Base-by-base conservation (phyloP, 306 rosid species). In the Castanospermum australe region DNA sequence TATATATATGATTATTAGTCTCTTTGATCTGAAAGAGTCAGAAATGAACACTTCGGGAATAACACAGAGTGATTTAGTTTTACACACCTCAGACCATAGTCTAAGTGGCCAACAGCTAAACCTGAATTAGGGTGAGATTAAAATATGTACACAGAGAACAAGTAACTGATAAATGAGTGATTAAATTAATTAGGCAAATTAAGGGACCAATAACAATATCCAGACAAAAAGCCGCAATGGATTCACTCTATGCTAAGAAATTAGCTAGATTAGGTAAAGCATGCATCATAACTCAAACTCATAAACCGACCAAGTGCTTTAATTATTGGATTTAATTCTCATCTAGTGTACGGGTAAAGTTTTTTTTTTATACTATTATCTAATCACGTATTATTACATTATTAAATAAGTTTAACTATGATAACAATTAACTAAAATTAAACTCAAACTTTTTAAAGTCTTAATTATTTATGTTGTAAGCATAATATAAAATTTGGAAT, bases 61-160 rank as follows among this genome's bases (percentile, higher is more conserved):
- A 79, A 81, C 55, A 74, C 25, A 61, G 73, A 54, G 20, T 50
- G 61, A 76, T 52, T 61, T 76, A 56, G 69, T 70, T 74, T 82
- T 77, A 62, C 80, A 74, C 81, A 72, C 87, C 79, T 55, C 72
- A 81, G 21, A 57, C 73, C 87, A 60, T 78, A 80, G 59, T 73
- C 66, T 70, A 84, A 92, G 97, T 92, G 97, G 93, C 93, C 86
- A 92, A 90, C 97, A 90, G 81, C 97, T 83, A 67, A 90, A 84
- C 91, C 82, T 82, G 82, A 88, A 80, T 81, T 83, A 85, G 69
- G 82, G 89, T 71, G 67, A 52, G 69, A 84, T 72, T 81, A 84
- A 77, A 75, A 54, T 67, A 83, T 76, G 73, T 21, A 36, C 21
- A 79, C 54, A 63, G 18, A 48, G 52, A 77, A 67, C 33, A 65